These are phyloP conservation scores for Oehlia diaphana DNA, from an alignment of 192 early-diverging fungal genomes.

Conservation along the genomic window DNA sequence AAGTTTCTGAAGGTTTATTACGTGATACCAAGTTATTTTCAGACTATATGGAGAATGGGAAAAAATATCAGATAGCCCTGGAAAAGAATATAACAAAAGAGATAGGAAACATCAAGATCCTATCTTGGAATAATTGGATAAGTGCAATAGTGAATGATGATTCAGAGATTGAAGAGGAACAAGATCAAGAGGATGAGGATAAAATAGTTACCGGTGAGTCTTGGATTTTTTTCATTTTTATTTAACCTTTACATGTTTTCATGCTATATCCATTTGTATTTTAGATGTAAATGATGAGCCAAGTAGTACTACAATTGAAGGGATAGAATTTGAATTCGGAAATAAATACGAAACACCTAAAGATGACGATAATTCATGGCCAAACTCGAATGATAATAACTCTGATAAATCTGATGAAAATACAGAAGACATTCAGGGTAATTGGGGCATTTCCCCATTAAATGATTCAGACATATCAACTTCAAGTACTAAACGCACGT, in stretches of 20 bases:
- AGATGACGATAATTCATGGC: background rate
- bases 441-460: background rate
- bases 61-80: slow-evolving; percentile 1
- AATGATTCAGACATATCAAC: slow-evolving; percentile 5
- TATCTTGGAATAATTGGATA: slow-evolving; percentile 23
- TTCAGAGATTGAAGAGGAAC: background rate
- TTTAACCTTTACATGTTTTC: background rate
- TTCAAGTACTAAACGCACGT: slow-evolving; percentile 7
- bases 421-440: background rate
- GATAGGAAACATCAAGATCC: slow-evolving; percentile 8
- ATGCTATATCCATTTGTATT: background rate
- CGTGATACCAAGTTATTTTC: slow-evolving; percentile 16
- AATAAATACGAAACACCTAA: background rate
- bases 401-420: background rate
- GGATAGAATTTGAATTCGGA: background rate
- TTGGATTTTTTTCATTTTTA: background rate
- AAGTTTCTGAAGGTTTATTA: background rate
- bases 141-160: background rate
- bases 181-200: background rate
- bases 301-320: background rate
- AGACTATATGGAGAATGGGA: slow-evolving; percentile 13
- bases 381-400: background rate
- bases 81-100: slow-evolving; percentile 16
- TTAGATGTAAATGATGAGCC: slow-evolving; percentile 1
- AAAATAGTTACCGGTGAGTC: background rate